Base-by-base conservation (phyloP, 1,284 basidiomycete genomes). In the Somion occarium region DNA sequence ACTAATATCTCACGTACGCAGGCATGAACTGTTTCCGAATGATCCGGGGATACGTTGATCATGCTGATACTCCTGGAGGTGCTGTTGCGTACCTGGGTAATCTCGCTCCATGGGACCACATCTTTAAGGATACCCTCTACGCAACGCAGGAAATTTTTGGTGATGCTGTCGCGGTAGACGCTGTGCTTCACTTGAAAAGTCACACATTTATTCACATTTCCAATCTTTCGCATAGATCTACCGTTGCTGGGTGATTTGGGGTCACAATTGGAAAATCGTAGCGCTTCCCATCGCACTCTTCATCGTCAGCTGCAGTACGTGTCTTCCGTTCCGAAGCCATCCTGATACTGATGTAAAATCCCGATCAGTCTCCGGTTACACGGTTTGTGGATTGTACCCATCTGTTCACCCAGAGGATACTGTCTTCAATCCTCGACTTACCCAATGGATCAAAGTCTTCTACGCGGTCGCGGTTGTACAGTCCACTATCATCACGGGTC, bases 101-200 rank as follows among this genome's bases (percentile, higher is more conserved):
- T 38, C 57, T 64, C 7, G 56, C 58, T n/a, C 56, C 62, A 45
- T 65, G 64, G 64, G 60, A 66, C 22, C 66, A 66, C 43, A 52
- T 66, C 11, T 55, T 59, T n/a, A 63, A 66, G 44, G 61, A 65
- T 46, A 52, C 61, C 2, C 49, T 66, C 3, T 62, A 64, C 44
- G 65, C 58, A 5, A 46, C 65, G 25, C 63, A 63, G 53, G 64
- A 64, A 19, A 63, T 64, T 57, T 50, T 65, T 25, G 65, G 64
- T 12, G 65, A 67, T 46, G 50, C 53, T 25, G 54, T 66, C 3
- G 57, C 66, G 22, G 66, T 68, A 51, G 13, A 61, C 56, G 9
- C n/a, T 15, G 34, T 18, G 5, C 38, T n/a, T n/a, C n/a, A n/a
- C n/a, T n/a, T n/a, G n/a, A n/a, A n/a, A n/a, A n/a, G n/a, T n/a